These are phyloP conservation scores for Peterozyma xylosa DNA, from an alignment of 805 yeast species.

Conservation along the genomic window DNA sequence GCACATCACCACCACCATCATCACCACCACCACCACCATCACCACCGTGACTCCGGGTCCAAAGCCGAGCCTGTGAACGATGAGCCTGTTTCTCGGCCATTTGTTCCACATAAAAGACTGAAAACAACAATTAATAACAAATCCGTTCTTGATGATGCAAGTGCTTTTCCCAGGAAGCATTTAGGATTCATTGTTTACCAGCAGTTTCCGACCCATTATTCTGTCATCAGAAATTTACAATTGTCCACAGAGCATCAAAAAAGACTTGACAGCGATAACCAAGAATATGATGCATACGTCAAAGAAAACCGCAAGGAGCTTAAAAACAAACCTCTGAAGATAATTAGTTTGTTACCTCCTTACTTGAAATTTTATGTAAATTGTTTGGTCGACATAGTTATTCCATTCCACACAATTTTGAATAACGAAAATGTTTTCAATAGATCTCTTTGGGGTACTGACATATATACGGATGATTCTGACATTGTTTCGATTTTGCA, in stretches of 20 bases:
- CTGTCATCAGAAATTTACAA: slow-evolving; percentile 16
- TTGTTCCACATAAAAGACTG: slow-evolving; percentile 5
- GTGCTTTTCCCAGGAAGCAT: slow-evolving; percentile 33
- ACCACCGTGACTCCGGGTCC: slow-evolving; percentile 15
- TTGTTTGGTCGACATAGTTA: slow-evolving; percentile 43
- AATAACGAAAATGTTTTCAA: slow-evolving; percentile 36
- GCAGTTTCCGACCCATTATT: slow-evolving; percentile 42
- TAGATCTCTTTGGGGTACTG: slow-evolving; percentile 81
- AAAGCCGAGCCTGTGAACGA: no score
- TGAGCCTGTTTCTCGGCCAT: no score
- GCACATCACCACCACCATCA: slow-evolving; percentile 8
- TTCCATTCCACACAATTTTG: slow-evolving; percentile 38
- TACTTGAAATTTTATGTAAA: slow-evolving; percentile 31
- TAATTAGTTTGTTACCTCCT: slow-evolving; percentile 23
- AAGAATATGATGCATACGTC: slow-evolving; percentile 5
- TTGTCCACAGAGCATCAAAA: slow-evolving; percentile 13
- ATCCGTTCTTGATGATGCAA: slow-evolving; percentile 31
- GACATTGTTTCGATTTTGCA: slow-evolving; percentile 68
- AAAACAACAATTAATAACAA: slow-evolving; percentile 23
- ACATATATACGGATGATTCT: slow-evolving; percentile 89
- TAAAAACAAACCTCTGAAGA: slow-evolving; percentile 20
- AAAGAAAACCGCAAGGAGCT: slow-evolving; percentile 12
- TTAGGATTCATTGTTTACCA: slow-evolving; percentile 54
- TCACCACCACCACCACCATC: slow-evolving; percentile 20
- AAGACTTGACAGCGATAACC: slow-evolving; percentile 10